Base-by-base conservation (phyloP, 768 basidiomycete genomes). In the Cystobasidium ongulense region DNA sequence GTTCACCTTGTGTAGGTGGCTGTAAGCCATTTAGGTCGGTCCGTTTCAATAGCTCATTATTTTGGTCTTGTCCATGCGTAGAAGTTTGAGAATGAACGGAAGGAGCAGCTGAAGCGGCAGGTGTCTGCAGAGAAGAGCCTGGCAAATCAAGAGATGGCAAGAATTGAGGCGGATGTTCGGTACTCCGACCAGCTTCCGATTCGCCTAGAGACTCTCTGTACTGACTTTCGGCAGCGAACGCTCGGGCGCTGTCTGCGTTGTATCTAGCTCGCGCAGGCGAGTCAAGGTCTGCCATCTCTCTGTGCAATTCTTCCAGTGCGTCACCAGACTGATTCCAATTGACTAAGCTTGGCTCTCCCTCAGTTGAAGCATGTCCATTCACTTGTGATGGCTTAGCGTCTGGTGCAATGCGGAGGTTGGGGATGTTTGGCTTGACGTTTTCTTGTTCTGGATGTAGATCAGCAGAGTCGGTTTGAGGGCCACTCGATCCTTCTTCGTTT, bases 261-360 rank as follows among this genome's bases (percentile, higher is more conserved):
- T n/a, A 76, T 77, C 50, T 78, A 76, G 23, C 79, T 80, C 59
- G 36, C 5, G 36, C 31, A 25, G 36, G 59, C 8, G 31, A 33
- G 59, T 61, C 59, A n/a, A 50, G 18, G 15, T 50, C 46, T 50
- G 4, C 15, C 46, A 50, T 50, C n/a, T 50, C 46, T 21, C 46
- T 50, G 10, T 21, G 46, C 15, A 50, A n/a, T n/a, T 50, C 46
- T 21, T 8, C 46, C 4, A 50, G 46, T 8, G 46, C 46, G n/a
- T 50, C 46, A 11, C 18, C 18, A 38, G 57, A 17, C 23, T 61
- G 31, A 11, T 10, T 15, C 57, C 57, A 61, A 27, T 61, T 61
- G 13, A 61, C 35, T 38, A 61, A n/a, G 57, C 57, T 21, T 61
- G 57, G 57, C 23, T 31, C 57, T 23, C 29, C 13, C 13, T 15